Conservation (phyloP, 2,329 filamentous ascomycete species). For the Tympanopsis confertula region DNA sequence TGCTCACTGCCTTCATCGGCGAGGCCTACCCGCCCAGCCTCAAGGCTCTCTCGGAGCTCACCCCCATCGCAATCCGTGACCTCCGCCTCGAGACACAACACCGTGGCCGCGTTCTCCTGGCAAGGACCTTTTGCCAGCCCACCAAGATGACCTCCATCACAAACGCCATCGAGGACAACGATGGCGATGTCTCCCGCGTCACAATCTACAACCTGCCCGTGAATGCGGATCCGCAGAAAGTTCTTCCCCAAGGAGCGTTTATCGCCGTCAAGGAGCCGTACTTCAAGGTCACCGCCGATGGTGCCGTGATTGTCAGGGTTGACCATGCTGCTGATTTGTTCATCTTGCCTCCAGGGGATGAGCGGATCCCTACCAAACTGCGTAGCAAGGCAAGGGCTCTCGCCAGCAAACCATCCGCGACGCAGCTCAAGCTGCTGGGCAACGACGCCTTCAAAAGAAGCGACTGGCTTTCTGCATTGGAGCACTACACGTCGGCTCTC, state of each 20-base stretch:
- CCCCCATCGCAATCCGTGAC: constrained; percentile 12
- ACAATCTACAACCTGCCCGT: background rate
- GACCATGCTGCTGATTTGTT: constrained; percentile 21
- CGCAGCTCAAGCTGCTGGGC: constrained; percentile 14
- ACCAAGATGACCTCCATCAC: constrained; percentile 13
- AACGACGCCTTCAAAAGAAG: constrained; percentile 14
- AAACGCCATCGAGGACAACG: constrained; percentile 6
- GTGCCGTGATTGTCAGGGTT: too few species aligned
- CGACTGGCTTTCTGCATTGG: constrained; percentile 9
- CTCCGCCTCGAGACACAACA: constrained; percentile 17
- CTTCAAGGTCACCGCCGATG: too few species aligned
- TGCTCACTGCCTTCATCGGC: constrained; percentile 7
- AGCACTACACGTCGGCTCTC: constrained; percentile 14
- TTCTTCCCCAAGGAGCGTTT: too few species aligned
- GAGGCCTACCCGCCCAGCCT: constrained; percentile 13
- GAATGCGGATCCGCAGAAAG: too few species aligned
- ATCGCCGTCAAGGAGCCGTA: too few species aligned
- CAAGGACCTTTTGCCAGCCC: constrained; percentile 13
- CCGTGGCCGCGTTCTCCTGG: constrained; percentile 10
- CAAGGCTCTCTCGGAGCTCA: constrained; percentile 7
- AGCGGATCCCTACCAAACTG: constrained; percentile 15
- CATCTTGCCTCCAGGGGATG: constrained; percentile 15
- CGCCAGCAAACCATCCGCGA: constrained; percentile 4
- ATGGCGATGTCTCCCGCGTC: background rate
- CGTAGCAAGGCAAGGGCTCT: constrained; percentile 6